Evolutionary conservation across 768 basidiomycete species (phyloP), one percentile per base, ranked within the genome.

Genomic region (Suillus subaureus): DNA sequence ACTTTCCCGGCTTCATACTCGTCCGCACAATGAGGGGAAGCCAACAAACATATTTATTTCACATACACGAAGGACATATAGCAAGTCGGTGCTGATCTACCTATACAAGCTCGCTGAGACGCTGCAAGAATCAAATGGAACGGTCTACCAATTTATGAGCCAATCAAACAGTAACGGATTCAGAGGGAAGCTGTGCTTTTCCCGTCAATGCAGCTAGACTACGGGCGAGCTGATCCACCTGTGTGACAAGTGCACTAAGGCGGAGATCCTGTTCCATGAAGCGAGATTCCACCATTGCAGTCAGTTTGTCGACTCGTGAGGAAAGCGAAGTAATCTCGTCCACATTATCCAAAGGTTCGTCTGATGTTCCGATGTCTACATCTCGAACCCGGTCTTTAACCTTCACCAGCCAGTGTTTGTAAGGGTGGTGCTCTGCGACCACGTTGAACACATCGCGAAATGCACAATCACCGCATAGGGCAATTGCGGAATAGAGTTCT

Each of bases 241-340:
- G 54, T 6, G 54, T 13, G 5, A 33, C 2, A n/a, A 26, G 23
- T 40, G 15, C 23, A 26, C 16, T 26, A 12, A 58, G 57, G 3
- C 37, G 37, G 23, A 15, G 37, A 39, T 58, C 37, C 8, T 16
- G 56, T 26, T 57, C 56, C 8, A 15, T 6, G 35, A 57, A 37
- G 35, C 55, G 55, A 57, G 37, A 57, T 57, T 58, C 56, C 37
- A 58, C 23, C 39, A 40, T 40, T 3, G 39, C 57, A 28, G 39
- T 16, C 16, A 58, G 26, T 2, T 39, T 58, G 3, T 58, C 37
- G 23, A 39, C 56, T 39, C 56, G 56, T 5, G 3, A 40, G 23
- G 57, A 40, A 11, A 58, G 39, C 5, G 37, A 58, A 26, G 23
- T 28, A 6, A 1, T 40, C 37, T 58, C 11, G 16, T 58, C 18